phyloP scores from a whole-genome alignment of 1,284 basidiomycete species.

The Ceratobasidium sp. region DNA sequence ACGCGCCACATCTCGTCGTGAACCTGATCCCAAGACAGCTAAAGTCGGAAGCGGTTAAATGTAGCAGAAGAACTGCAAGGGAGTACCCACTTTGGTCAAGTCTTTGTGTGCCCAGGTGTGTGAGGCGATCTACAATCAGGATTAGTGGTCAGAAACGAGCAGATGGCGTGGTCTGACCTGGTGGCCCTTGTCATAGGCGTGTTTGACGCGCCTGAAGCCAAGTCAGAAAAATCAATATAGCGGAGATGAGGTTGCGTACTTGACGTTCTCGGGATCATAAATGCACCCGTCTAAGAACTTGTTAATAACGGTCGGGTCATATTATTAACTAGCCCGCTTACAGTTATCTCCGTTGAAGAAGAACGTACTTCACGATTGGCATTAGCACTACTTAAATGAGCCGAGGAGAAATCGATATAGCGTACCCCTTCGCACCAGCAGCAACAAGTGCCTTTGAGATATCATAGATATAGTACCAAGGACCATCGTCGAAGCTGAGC shows the following conservation, averaged over 20 bases:
- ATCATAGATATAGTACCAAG: slow-evolving; percentile 50
- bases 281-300: slow-evolving; percentile 38
- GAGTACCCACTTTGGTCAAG: slow-evolving; percentile 18
- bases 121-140: slow-evolving; percentile 22
- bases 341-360: slow-evolving; percentile 45
- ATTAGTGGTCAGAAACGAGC: background rate
- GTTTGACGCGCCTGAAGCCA: slow-evolving; percentile 8
- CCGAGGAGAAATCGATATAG: slow-evolving; percentile 3
- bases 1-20: slow-evolving; percentile 45
- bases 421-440: slow-evolving; percentile 47
- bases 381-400: slow-evolving; percentile 9
- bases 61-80: background rate
- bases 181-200: slow-evolving; percentile 36
- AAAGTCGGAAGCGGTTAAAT: too few relatives aligned
- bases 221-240: background rate
- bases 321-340: background rate
- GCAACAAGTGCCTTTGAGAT: slow-evolving; percentile 47
- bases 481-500: slow-evolving; percentile 46
- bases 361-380: slow-evolving; percentile 31
- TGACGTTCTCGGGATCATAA: slow-evolving; percentile 48
- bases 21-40: slow-evolving; percentile 46
- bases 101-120: slow-evolving; percentile 27
- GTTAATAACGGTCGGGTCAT: background rate
- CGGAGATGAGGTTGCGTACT: slow-evolving; percentile 33
- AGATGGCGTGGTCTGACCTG: slow-evolving; percentile 21